A percentile compares a stretch with the other conserved stretches of the same genome.
These are phyloP conservation scores for Colletotrichum acutatum DNA, from an alignment of 2,329 filamentous ascomycete species.

Conservation along the genomic window DNA sequence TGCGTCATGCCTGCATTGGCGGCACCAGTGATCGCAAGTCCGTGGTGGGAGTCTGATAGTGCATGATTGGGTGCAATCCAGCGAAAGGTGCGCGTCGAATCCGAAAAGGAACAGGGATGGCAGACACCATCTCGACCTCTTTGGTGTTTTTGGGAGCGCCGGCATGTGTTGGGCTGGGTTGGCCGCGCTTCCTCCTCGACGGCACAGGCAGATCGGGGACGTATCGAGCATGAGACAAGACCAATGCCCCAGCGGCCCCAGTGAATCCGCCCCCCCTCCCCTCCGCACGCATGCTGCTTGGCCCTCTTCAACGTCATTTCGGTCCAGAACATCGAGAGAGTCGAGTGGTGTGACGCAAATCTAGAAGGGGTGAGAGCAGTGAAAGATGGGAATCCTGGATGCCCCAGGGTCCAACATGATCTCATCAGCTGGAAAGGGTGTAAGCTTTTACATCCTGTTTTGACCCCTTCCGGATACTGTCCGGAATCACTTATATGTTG, in stretches of 20 bases:
- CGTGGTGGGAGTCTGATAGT: slow-evolving; percentile 9
- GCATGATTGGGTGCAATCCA: slow-evolving; percentile 19
- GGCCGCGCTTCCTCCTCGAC: slow-evolving; percentile 8
- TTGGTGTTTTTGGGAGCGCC: background rate
- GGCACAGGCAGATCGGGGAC: slow-evolving; percentile 26
- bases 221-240: slow-evolving; percentile 29
- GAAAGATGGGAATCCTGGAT: slow-evolving; percentile 2
- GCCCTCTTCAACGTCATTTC: slow-evolving; percentile 43
- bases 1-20: slow-evolving; percentile 34
- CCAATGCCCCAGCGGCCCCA: slow-evolving; percentile 30
- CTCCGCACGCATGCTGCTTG: slow-evolving; percentile 32
- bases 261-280: slow-evolving; percentile 24
- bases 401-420: slow-evolving; percentile 39
- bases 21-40: slow-evolving; percentile 1
- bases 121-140: slow-evolving; percentile 4
- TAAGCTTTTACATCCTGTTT: slow-evolving; percentile 37
- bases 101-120: slow-evolving; percentile 21
- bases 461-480: slow-evolving; percentile 21
- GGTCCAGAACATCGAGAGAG: slow-evolving; percentile 32
- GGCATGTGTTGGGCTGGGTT: background rate
- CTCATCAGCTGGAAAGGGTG: slow-evolving; percentile 34
- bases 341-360: slow-evolving; percentile 33
- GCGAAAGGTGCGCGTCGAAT: slow-evolving; percentile 6
- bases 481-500: slow-evolving; percentile 37
- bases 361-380: background rate